Evolutionary conservation across 148 eudicot species (phyloP).

Genomic region (Hydrangea macrophylla): DNA sequence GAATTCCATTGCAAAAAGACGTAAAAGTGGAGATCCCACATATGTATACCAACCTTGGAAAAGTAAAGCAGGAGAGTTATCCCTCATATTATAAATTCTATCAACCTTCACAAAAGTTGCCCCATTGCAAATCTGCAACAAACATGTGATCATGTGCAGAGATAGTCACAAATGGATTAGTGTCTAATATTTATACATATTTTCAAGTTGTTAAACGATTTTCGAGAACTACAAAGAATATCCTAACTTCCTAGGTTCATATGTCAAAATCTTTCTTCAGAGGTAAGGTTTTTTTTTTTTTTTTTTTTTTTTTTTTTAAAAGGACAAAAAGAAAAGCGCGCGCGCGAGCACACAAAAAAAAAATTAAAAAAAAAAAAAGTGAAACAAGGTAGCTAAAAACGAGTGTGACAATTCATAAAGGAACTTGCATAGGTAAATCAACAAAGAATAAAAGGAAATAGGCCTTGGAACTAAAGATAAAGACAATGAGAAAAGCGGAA

Average conservation of each 20-base stretch:
- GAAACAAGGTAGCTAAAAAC: background rate
- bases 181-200: background rate
- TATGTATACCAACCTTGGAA: constrained; percentile 54
- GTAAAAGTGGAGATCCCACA: constrained; percentile 3
- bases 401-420: background rate
- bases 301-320: no score
- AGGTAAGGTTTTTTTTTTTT: no score
- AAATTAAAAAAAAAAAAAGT: background rate
- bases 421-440: background rate
- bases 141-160: constrained; percentile 17
- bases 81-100: constrained; percentile 60
- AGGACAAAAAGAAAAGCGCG: background rate
- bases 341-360: no score
- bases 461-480: background rate
- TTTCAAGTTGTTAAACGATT: background rate
- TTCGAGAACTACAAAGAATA: background rate
- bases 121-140: constrained; percentile 71
- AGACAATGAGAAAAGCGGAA: background rate
- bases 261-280: background rate
- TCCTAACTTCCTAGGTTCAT: background rate
- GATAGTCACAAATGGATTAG: constrained; percentile 8
- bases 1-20: background rate
- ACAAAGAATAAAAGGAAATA: background rate
- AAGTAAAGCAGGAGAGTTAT: constrained; percentile 85
- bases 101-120: constrained; percentile 93